Evolutionary conservation across 2,329 filamentous ascomycete species (phyloP).

Genomic region (Aspergillus udagawae): DNA sequence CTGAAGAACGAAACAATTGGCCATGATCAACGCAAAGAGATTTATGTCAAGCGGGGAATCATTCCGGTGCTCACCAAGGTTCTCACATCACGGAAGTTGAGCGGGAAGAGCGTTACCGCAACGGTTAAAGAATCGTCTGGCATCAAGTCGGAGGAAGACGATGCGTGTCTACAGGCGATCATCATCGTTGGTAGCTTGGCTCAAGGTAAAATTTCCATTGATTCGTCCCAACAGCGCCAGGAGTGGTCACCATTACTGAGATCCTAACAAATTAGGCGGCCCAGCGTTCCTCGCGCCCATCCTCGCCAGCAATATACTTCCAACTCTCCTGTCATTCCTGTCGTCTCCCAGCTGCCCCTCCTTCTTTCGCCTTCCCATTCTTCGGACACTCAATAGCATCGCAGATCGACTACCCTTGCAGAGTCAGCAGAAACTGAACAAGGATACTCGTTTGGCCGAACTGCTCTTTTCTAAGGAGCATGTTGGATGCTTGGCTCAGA

Average conservation of each 20-base stretch:
- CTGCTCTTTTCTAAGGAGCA: conserved; percentile 61
- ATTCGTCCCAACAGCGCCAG: not conserved
- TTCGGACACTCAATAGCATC: conserved; percentile 70
- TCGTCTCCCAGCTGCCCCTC: conserved; percentile 61
- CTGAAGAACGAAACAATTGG: conserved; percentile 90
- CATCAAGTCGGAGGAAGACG: conserved; percentile 58
- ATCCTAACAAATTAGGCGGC: conserved; percentile 56
- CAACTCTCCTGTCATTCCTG: conserved; percentile 66
- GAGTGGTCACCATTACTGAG: conserved; percentile 14
- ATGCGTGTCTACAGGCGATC: conserved; percentile 70
- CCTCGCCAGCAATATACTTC: conserved; percentile 63
- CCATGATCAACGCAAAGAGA: conserved; percentile 79
- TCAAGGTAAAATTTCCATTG: conserved; percentile 57
- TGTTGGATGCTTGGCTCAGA: conserved; percentile 59
- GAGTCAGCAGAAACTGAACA: conserved; percentile 47
- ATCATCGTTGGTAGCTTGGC: conserved; percentile 82
- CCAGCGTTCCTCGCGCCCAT: conserved; percentile 73
- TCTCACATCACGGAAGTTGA: conserved; percentile 43
- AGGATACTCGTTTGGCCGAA: conserved; percentile 55
- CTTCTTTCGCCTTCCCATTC: conserved; percentile 66
- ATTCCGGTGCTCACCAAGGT: conserved; percentile 50
- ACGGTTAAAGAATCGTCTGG: conserved; percentile 27
- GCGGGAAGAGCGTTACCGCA: conserved; percentile 27
- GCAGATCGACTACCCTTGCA: conserved; percentile 61
- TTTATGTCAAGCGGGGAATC: conserved; percentile 67